Base-by-base conservation (phyloP, 2,329 filamentous ascomycete genomes). In the Diaporthe velutina region DNA sequence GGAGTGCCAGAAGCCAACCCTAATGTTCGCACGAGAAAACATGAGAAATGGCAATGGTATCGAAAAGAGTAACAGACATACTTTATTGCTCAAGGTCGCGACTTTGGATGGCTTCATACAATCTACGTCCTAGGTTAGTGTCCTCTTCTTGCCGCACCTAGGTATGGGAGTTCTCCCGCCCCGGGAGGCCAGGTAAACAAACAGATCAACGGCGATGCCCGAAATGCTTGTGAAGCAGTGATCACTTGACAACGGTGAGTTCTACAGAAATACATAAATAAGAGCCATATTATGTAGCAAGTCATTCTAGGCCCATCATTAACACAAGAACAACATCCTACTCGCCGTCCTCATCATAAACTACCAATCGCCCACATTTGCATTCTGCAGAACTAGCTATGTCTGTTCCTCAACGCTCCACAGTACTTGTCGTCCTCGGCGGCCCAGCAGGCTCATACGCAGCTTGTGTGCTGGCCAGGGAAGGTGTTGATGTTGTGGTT, bases 401-500 rank as follows among this genome's bases (percentile, higher is more conserved):
- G 60, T 64, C 60, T 30, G 17, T 71, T 2, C 70, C 55, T 28
- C 22, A 40, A 17, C 52, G 52, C 12, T 81, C 78, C 60, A 82
- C 80, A 8, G 85, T 87, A 0, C 80, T 87, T 2, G 84, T 88
- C 9, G 77, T 87, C 1, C 86, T 86, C 7, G 86, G 84, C 30
- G 86, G 86, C 6, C 86, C 86, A 8, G 85, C 78, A 0, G 86
- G 87, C 3, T 88, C 87, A 0, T 88, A 86, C 71, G 75, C 85
- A 1, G 85, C 87, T 7, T 76, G 82, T 0, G 83, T 78, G 0
- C 78, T 88, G 8, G 86, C 86, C 1, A 83, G 86, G 0, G 86
- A 88, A 76, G 86, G 84, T 3, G 77, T 88, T 17, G 84, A 87
- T 64, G 78, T 79, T 15, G 85, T 88, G 4, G 54, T 88, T 0